These are phyloP conservation scores for Melampsora larici-populina DNA, from an alignment of 1,284 basidiomycete genomes.

Conservation along the genomic window DNA sequence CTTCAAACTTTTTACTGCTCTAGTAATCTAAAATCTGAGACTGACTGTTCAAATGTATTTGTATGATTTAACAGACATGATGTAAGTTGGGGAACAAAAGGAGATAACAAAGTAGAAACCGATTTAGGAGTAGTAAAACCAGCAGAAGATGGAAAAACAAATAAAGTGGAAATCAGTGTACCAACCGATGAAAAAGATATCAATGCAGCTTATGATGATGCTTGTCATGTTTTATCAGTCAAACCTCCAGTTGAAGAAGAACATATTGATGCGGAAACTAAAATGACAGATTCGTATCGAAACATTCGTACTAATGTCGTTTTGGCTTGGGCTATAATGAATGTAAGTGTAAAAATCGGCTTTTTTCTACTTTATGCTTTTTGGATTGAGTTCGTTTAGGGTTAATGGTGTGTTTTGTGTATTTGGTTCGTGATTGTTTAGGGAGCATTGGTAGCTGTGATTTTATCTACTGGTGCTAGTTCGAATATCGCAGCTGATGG, in stretches of 20 bases:
- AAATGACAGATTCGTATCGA: constrained; percentile 84
- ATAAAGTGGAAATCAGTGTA: constrained; percentile 74
- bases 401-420: constrained; percentile 25
- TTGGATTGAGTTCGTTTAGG: neutral
- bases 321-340: constrained; percentile 76
- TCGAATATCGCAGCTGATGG: constrained; percentile 53
- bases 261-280: constrained; percentile 65
- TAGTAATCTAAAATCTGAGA: neutral
- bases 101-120: constrained; percentile 90
- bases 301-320: constrained; percentile 80
- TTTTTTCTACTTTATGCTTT: constrained; percentile 26
- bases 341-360: constrained; percentile 63
- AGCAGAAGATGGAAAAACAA: constrained; percentile 85
- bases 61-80: constrained; percentile 43
- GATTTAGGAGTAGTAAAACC: constrained; percentile 59
- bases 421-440: constrained; percentile 50
- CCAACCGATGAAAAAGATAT: constrained; percentile 80
- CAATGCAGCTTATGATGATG: constrained; percentile 79
- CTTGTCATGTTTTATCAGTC: constrained; percentile 67
- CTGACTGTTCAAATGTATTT: constrained; percentile 57
- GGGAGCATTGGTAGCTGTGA: constrained; percentile 69
- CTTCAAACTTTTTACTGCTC: neutral
- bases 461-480: constrained; percentile 59
- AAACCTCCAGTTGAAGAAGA: constrained; percentile 70
- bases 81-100: constrained; percentile 75